These are phyloP conservation scores for Sparassis latifolia DNA, from an alignment of 1,284 basidiomycete species.

Conservation along the genomic window DNA sequence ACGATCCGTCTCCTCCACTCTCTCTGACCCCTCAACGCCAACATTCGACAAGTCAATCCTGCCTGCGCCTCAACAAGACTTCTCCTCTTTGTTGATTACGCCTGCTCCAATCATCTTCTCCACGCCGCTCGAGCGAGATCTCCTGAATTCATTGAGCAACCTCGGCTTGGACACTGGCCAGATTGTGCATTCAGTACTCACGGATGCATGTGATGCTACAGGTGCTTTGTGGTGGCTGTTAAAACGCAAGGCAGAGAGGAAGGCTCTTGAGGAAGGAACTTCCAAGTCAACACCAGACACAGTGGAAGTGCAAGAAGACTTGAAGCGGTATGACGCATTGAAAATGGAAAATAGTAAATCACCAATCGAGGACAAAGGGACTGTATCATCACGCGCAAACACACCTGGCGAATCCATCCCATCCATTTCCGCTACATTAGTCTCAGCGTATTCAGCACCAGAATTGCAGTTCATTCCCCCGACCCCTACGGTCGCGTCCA, in stretches of 20 bases:
- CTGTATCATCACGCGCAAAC: constrained; percentile 11
- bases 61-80: constrained; percentile 52
- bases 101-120: constrained; percentile 81
- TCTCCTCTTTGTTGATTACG: constrained; percentile 63
- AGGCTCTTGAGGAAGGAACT: constrained; percentile 37
- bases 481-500: constrained; percentile 52
- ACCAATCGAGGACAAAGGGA: constrained; percentile 14
- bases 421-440: constrained; percentile 17
- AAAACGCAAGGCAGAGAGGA: constrained; percentile 71
- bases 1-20: constrained; percentile 82
- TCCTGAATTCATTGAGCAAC: constrained; percentile 70
- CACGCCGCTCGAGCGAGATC: constrained; percentile 72
- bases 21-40: constrained; percentile 54
- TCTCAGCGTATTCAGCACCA: constrained; percentile 34
- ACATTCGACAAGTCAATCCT: constrained; percentile 39
- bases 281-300: constrained; percentile 3
- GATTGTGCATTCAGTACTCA: constrained; percentile 87
- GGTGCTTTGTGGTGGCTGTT: constrained; percentile 98
- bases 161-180: constrained; percentile 93
- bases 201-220: constrained; percentile 88
- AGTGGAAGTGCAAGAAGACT: constrained; percentile 15
- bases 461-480: constrained; percentile 67
- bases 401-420: constrained; percentile 14
- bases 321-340: constrained; percentile 23
- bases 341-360: constrained; percentile 1